A percentile compares a stretch with the other conserved stretches of the same genome.
phyloP scores from a whole-genome alignment of 495 filamentous ascomycete genomes.

The Zalerion maritima region DNA sequence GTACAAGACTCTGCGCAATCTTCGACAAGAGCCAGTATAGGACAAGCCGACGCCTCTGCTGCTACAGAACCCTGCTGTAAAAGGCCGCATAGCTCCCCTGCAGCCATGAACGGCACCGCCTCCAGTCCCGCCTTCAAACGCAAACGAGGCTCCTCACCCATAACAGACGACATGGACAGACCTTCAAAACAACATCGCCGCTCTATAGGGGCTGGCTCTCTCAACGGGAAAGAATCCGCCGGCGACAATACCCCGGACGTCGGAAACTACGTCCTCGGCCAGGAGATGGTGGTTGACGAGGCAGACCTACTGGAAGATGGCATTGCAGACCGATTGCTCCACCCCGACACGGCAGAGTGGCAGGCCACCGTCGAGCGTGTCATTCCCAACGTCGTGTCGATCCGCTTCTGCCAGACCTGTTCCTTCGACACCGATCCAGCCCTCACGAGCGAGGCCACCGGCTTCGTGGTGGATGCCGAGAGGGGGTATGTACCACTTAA shows the following conservation, averaged over 20 bases:
- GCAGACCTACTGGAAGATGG: constrained; percentile 20
- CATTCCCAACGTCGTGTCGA: constrained; percentile 85
- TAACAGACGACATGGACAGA: constrained; percentile 23
- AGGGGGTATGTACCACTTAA: constrained; percentile 45
- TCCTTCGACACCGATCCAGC: constrained; percentile 95
- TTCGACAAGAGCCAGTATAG: constrained; percentile 1
- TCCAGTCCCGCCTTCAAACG: constrained; percentile 30
- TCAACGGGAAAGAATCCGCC: constrained; percentile 29
- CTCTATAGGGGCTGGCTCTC: no score
- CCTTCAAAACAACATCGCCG: constrained; percentile 35
- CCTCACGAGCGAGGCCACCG: constrained; percentile 86
- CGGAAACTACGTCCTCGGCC: constrained; percentile 13
- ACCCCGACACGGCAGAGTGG: constrained; percentile 86
- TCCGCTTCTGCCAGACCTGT: constrained; percentile 97
- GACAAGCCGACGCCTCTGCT: not conserved
- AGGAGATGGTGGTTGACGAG: constrained; percentile 23
- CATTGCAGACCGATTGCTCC: constrained; percentile 20
- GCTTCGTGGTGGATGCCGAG: constrained; percentile 95
- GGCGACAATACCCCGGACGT: constrained; percentile 33
- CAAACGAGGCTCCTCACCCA: constrained; percentile 24
- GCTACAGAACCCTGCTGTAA: not conserved
- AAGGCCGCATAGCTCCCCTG: constrained; percentile 4
- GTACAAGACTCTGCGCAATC: constrained; percentile 3
- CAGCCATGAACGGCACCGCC: constrained; percentile 25
- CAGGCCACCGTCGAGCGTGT: constrained; percentile 90